Percentiles rank a stretch among this genome's conserved stretches.
phyloP scores from a whole-genome alignment of 257 asterid genomes.

The Ophiorrhiza pumila region DNA sequence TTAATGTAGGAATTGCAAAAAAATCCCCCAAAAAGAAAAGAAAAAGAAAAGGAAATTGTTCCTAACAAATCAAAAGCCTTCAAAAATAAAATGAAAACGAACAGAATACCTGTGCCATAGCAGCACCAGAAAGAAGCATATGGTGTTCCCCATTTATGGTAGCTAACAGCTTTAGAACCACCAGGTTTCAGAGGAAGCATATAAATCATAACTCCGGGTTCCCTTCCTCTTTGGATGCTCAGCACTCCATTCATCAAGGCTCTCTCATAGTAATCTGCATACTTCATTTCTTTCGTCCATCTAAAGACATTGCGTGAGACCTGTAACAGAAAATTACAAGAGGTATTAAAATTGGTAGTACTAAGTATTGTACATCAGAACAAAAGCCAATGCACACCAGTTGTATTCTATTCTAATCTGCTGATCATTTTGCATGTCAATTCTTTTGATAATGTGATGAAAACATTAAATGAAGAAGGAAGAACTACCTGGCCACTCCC shows the following conservation, averaged over 20 bases:
- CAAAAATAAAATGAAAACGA: not conserved
- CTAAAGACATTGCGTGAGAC: slow-evolving; percentile 81
- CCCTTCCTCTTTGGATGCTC: slow-evolving; percentile 82
- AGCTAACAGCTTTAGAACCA: slow-evolving; percentile 71
- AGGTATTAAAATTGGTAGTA: slow-evolving; percentile 12
- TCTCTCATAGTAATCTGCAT: slow-evolving; percentile 88
- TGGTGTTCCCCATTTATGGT: slow-evolving; percentile 79
- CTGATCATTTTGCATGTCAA: not conserved
- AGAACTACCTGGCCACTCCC: not conserved
- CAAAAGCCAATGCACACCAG: not conserved
- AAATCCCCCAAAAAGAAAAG: not conserved
- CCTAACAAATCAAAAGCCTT: too few species aligned
- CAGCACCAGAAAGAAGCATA: slow-evolving; percentile 88
- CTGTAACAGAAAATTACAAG: slow-evolving; percentile 30
- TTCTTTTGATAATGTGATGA: not conserved
- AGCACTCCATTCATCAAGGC: slow-evolving; percentile 87
- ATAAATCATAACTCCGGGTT: slow-evolving; percentile 89
- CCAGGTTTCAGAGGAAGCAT: slow-evolving; percentile 82
- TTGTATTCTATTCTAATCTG: not conserved
- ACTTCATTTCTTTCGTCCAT: slow-evolving; percentile 87
- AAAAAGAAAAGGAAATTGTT: too few species aligned
- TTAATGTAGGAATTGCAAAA: too few species aligned
- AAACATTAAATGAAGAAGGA: not conserved
- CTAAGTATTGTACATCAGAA: not conserved
- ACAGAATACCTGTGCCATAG: slow-evolving; percentile 77